Base-by-base conservation (phyloP, 164 flowering plant genomes). In the Piper longum region DNA sequence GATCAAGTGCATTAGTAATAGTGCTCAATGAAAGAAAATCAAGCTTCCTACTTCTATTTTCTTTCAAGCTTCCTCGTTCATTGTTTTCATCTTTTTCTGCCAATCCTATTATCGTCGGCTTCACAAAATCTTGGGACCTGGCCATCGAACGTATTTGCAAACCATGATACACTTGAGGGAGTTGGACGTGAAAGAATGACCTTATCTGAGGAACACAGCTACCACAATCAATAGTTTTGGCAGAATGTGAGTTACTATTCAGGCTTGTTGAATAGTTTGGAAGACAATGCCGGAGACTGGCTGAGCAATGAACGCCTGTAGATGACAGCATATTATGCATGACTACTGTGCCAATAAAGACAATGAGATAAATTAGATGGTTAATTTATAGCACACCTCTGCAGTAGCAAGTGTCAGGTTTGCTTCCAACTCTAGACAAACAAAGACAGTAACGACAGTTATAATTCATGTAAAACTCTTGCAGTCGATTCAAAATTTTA, bases 301-400 rank as follows among this genome's bases (percentile, higher is more conserved):
- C 81, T 88, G 59, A 92, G 87, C 75, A 92, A 80, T 26, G 98
- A 92, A 56, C 91, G 95, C 83, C 98, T 92, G 81, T 26, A 26
- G 36, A 26, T 26, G 36, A 26, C 4, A 52, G 3, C 9, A 14
- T 1, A 48, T 14, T 14, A 48, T 9, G 11, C 1, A 48, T 48
- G 52, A 9, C 14, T 9, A 48, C 12, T 0, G 52, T 8, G 14
- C 52, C 3, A 14, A 13, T 2, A 9, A 48, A 48, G 14, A 48
- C 3, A 9, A 9, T 3, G 14, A 48, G 14, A 9, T 5, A 48
- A 5, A 48, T 9, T 2, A 48, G 14, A 5, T 48, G 3, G 12
- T 14, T 9, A 48, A 5, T 48, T 9, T 48, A 48, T 8, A 48
- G 52, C 8, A 5, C 14, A 14, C 14, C 14, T 48, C 52, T 8